Conservation (phyloP, 106 monocot genomes). For the Ottelia alismoides region DNA sequence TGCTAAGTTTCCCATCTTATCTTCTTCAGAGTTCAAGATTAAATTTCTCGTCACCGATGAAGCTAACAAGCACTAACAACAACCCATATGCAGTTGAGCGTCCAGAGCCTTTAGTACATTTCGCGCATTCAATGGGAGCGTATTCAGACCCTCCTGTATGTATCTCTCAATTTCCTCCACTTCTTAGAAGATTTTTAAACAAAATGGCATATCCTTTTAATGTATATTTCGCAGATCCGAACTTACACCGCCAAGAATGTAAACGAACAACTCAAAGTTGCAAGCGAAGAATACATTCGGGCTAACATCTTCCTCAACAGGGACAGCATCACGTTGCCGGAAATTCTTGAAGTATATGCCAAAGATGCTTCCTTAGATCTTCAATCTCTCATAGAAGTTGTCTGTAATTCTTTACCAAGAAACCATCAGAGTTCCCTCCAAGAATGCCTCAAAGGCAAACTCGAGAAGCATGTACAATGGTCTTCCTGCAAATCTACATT, state of each 20-base stretch:
- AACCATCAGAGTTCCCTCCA: conserved; percentile 18
- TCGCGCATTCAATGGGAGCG: too few species aligned
- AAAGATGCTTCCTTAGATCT: conserved; percentile 50
- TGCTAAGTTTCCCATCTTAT: too few species aligned
- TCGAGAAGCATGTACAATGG: conserved; percentile 47
- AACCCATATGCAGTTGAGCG: too few species aligned
- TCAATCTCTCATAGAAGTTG: conserved; percentile 31
- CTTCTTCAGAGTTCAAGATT: too few species aligned
- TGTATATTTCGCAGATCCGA: conserved; percentile 54
- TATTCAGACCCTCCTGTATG: too few species aligned
- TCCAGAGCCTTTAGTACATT: too few species aligned
- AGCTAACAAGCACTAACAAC: too few species aligned
- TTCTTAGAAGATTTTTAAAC: too few species aligned
- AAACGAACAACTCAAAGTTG: conserved; percentile 29
- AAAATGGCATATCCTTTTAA: too few species aligned
- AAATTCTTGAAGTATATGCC: conserved; percentile 42
- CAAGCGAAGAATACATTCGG: conserved; percentile 53
- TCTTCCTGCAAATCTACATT: conserved; percentile 54
- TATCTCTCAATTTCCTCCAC: too few species aligned
- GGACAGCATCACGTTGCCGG: conserved; percentile 46
- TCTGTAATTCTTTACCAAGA: conserved; percentile 38
- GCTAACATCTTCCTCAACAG: conserved; percentile 29
- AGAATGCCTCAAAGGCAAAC: conserved; percentile 17
- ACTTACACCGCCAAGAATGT: conserved; percentile 53
- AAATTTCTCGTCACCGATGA: too few species aligned